Percentiles rank a stretch among this genome's conserved stretches.
Evolutionary conservation across 257 asterid genomes (phyloP).

Genomic region (Penstemon barbatus): DNA sequence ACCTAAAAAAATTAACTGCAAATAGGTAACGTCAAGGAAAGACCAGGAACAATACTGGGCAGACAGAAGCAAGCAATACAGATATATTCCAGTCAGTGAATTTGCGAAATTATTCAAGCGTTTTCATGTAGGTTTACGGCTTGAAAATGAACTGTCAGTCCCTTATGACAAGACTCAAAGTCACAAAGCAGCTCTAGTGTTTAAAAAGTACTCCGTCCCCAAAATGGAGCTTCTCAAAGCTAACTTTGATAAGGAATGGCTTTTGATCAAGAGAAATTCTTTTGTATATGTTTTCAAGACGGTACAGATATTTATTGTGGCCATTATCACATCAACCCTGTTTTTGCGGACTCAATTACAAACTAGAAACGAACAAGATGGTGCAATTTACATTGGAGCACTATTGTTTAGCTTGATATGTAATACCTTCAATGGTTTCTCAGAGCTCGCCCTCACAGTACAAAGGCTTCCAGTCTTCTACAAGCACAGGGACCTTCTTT

Average conservation of each 20-base stretch:
- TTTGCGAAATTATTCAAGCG: slow-evolving; percentile 44
- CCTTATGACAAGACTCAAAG: slow-evolving; percentile 44
- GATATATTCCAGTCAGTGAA: slow-evolving; percentile 44
- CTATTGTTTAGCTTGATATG: slow-evolving; percentile 45
- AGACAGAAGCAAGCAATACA: slow-evolving; percentile 42
- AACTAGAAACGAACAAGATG: slow-evolving; percentile 50
- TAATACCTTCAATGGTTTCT: slow-evolving; percentile 61
- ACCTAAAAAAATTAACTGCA: neutral
- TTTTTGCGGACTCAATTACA: slow-evolving; percentile 51
- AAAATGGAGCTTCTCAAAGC: slow-evolving; percentile 52
- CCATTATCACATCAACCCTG: slow-evolving; percentile 52
- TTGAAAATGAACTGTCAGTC: slow-evolving; percentile 55
- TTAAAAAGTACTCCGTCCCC: slow-evolving; percentile 47
- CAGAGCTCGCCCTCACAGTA: slow-evolving; percentile 56
- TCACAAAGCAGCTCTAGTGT: slow-evolving; percentile 61
- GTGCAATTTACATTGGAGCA: slow-evolving; percentile 58
- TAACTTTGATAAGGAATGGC: slow-evolving; percentile 72
- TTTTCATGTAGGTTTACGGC: slow-evolving; percentile 57
- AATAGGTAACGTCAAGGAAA: slow-evolving; percentile 66
- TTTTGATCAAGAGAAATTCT: slow-evolving; percentile 58
- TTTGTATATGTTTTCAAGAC: slow-evolving; percentile 67
- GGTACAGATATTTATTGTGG: slow-evolving; percentile 59
- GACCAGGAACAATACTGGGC: slow-evolving; percentile 78
- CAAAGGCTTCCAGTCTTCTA: slow-evolving; percentile 65
- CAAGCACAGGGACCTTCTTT: slow-evolving; percentile 62